A percentile compares a stretch with the other conserved stretches of the same genome.
phyloP scores from a whole-genome alignment of 805 yeast genomes.

The Saccharomycopsis malanga region DNA sequence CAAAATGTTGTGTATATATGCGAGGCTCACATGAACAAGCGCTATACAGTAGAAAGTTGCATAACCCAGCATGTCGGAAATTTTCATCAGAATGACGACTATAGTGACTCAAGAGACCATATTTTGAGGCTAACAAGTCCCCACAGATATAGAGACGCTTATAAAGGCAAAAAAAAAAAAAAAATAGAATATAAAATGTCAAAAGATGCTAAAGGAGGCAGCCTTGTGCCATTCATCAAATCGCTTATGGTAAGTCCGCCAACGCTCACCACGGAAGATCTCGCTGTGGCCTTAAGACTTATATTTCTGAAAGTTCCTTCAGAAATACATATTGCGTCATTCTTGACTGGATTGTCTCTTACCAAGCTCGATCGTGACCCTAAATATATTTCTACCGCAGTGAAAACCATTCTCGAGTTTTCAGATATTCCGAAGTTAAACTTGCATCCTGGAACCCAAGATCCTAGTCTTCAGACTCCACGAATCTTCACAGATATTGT shows the following conservation, averaged over 20 bases:
- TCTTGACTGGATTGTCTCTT: slow-evolving; percentile 68
- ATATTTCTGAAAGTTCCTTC: slow-evolving; percentile 14
- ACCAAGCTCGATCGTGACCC: slow-evolving; percentile 76
- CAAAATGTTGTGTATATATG: no score
- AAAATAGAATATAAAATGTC: no score
- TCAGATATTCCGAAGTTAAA: slow-evolving; percentile 39
- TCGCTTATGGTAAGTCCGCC: slow-evolving; percentile 14
- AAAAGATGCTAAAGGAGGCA: no score
- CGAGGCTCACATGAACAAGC: no score
- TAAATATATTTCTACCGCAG: slow-evolving; percentile 81
- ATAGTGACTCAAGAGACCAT: no score
- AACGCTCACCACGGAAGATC: slow-evolving; percentile 15
- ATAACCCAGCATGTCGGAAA: no score
- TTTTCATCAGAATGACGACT: no score
- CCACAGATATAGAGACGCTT: no score
- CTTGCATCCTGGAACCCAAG: slow-evolving; percentile 15
- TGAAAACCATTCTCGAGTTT: slow-evolving; percentile 58
- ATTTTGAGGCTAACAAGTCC: no score
- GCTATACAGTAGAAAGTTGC: no score
- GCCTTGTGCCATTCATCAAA: slow-evolving; percentile 12
- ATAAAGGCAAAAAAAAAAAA: no score
- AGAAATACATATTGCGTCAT: slow-evolving; percentile 60
- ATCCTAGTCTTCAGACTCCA: background rate
- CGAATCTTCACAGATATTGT: slow-evolving; percentile 68
- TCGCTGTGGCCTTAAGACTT: slow-evolving; percentile 25